Evolutionary conservation across 352 stramenopile species (phyloP), one percentile per base, ranked within the genome.

Genomic region (Phytophthora multivora): DNA sequence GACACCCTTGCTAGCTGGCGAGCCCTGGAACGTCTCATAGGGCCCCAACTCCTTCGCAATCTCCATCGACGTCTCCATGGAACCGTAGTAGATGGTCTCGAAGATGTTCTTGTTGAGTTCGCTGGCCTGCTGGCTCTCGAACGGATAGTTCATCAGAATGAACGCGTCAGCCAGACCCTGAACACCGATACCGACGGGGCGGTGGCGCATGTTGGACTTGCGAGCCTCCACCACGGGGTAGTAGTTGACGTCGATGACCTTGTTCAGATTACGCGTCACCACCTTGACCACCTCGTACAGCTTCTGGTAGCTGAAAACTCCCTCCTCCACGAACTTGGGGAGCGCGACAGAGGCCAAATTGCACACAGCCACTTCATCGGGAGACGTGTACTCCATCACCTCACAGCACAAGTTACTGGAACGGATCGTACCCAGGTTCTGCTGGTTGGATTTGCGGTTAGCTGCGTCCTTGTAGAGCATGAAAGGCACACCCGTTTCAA

Each of bases 391-490:
- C 82, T 99, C 96, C 59, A 99, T 91, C 72, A 99, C 98, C 73
- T 99, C 97, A 19, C 96, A 99, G 79, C 98, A 99, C 26, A 99
- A 78, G 83, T 99, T 99, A 52, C 90, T 98, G 48, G 93, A 99
- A 51, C 98, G 98, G 75, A 99, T 99, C 30, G 96, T 99, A 51
- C 98, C 98, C n/a, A 99, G 80, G 72, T 99, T 99, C 77, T 99
- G 86, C 83, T 99, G 98, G 83, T 99, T 99, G 19, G 91, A 98
- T 74, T 99, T 99, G 66, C 68, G 70, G 74, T 99, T 99, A 75
- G 92, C 98, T 42, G 95, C 83, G 83, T 99, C 98, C 83, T 99
- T 99, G 88, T 98, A 99, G 6, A 99, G 79, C 96, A 99, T 99
- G 81, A 99, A 99, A 1, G 98, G 98, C 45, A 97, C 99, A 49